Conservation (phyloP, 1,284 basidiomycete species). For the Porodaedalea pini region DNA sequence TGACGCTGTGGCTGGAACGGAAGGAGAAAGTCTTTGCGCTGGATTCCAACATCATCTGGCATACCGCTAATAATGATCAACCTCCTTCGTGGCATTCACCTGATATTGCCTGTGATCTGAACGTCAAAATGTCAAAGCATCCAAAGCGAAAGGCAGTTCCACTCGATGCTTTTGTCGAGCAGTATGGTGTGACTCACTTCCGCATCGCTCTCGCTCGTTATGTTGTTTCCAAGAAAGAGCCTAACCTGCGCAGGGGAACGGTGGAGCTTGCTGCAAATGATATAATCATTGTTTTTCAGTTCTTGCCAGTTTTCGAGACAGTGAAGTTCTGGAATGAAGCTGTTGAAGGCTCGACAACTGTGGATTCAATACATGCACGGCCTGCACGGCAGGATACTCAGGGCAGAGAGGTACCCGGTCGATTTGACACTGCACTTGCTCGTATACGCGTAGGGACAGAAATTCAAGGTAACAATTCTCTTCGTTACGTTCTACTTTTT, state of each 20-base stretch:
- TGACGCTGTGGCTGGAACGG: conserved; percentile 33
- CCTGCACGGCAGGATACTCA: background rate
- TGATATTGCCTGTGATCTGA: background rate
- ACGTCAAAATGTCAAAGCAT: background rate
- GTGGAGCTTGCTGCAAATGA: no score
- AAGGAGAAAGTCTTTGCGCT: conserved; percentile 5
- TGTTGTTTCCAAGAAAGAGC: no score
- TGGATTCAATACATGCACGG: background rate
- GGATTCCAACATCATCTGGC: background rate
- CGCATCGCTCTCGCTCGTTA: no score
- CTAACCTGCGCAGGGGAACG: no score
- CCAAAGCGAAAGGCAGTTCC: background rate
- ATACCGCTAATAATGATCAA: background rate
- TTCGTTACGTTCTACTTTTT: no score
- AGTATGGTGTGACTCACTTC: no score
- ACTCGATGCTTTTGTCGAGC: background rate
- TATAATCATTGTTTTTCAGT: background rate
- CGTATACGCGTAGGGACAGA: background rate
- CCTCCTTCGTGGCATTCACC: background rate
- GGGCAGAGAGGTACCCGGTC: background rate
- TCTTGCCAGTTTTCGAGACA: background rate
- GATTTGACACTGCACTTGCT: conserved; percentile 6
- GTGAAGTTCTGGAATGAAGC: background rate
- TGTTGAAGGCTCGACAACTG: background rate
- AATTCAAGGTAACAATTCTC: background rate